Evolutionary conservation across 352 stramenopile species (phyloP).

Genomic region (Pythium volutum): DNA sequence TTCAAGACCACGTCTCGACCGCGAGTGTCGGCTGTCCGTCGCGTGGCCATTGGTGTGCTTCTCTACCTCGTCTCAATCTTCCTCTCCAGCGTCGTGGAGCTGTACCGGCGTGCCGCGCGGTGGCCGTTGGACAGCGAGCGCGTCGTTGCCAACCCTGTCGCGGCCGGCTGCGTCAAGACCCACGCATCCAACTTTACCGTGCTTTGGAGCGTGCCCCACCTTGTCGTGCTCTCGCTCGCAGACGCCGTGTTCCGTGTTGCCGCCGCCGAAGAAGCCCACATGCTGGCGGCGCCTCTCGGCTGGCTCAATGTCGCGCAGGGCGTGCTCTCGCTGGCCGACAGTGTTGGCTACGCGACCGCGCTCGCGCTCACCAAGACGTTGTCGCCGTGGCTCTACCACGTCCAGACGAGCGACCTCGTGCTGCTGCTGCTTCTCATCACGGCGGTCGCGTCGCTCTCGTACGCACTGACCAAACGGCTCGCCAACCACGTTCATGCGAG

Average conservation of each 20-base stretch:
- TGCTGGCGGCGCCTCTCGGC: conserved; percentile 29
- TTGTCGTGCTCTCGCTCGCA: conserved; percentile 48
- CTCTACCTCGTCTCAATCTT: conserved; percentile 67
- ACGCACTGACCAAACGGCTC: conserved; percentile 40
- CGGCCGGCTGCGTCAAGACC: conserved; percentile 28
- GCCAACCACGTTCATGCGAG: conserved; percentile 25
- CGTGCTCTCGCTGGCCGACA: conserved; percentile 47
- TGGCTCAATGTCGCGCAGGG: conserved; percentile 51
- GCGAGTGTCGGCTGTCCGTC: conserved; percentile 22
- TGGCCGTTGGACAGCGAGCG: background rate
- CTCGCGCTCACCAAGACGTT: conserved; percentile 49
- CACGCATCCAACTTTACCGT: conserved; percentile 40
- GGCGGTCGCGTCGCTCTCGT: conserved; percentile 49
- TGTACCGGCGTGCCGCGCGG: conserved; percentile 58
- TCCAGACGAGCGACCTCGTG: conserved; percentile 52
- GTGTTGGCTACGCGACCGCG: conserved; percentile 48
- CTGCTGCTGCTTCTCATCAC: conserved; percentile 64
- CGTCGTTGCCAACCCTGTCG: conserved; percentile 1
- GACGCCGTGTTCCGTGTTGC: conserved; percentile 66
- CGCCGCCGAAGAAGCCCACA: conserved; percentile 52
- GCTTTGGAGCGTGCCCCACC: conserved; percentile 52
- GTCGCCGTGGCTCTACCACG: conserved; percentile 58
- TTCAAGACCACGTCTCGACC: conserved; percentile 5
- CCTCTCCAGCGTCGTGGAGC: conserved; percentile 67
- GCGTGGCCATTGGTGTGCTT: conserved; percentile 51